phyloP scores from a whole-genome alignment of 192 early-diverging fungal species.

The Coemansia sp. region DNA sequence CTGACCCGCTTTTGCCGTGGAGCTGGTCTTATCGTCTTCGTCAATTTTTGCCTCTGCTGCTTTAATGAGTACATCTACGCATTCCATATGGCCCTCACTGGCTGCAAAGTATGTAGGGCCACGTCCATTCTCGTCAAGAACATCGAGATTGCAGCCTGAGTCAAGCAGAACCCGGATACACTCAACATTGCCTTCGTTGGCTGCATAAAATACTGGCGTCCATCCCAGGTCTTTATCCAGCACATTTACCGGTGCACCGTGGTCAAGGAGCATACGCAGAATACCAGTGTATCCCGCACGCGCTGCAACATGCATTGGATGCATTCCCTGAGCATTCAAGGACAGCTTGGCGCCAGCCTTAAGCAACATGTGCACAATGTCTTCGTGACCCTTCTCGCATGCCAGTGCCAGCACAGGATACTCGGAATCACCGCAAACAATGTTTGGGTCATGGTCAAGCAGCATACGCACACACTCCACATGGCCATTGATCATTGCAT shows the following conservation, averaged over 20 bases:
- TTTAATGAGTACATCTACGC: constrained; percentile 71
- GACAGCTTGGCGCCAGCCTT: constrained; percentile 70
- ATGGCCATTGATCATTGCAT: constrained; percentile 83
- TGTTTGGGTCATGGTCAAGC: constrained; percentile 64
- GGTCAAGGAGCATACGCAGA: constrained; percentile 66
- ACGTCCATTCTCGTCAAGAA: constrained; percentile 81
- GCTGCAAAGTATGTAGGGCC: constrained; percentile 88
- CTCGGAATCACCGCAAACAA: constrained; percentile 49
- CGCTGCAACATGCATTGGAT: constrained; percentile 85
- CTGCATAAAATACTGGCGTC: constrained; percentile 96
- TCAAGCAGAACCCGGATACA: constrained; percentile 78
- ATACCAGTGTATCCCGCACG: constrained; percentile 78
- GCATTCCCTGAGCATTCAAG: constrained; percentile 76
- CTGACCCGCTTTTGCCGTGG: not conserved
- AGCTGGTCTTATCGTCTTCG: not conserved
- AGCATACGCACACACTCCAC: constrained; percentile 71
- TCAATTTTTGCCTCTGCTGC: constrained; percentile 33
- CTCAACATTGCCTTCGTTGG: constrained; percentile 81
- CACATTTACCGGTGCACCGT: constrained; percentile 72
- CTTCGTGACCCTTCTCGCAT: constrained; percentile 86
- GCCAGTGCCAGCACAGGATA: constrained; percentile 78
- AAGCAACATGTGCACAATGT: constrained; percentile 81
- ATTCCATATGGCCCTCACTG: constrained; percentile 83
- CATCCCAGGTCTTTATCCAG: constrained; percentile 90
- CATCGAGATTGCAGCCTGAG: constrained; percentile 69